These are phyloP conservation scores for Fusarium beomiforme DNA, from an alignment of 2,329 filamentous ascomycete species.

Conservation along the genomic window DNA sequence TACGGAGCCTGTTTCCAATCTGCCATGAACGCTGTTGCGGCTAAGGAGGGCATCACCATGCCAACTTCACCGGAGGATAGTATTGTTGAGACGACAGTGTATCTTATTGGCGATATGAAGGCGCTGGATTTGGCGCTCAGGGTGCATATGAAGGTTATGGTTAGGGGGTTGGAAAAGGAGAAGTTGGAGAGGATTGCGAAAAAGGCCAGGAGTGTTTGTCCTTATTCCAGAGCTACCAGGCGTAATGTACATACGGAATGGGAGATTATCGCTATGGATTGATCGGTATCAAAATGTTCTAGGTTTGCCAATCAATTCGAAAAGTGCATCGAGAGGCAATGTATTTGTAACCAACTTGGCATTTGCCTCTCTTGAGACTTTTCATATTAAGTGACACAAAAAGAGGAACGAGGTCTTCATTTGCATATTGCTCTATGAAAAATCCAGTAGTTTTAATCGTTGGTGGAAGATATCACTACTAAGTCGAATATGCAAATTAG, in stretches of 20 bases:
- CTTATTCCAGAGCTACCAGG: conserved; percentile 3
- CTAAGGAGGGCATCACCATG: conserved; percentile 8
- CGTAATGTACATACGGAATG: conserved; percentile 4
- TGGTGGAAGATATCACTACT: no score
- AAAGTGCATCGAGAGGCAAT: no score
- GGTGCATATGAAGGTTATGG: conserved; percentile 21
- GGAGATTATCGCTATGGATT: conserved; percentile 3
- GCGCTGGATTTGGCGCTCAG: conserved; percentile 6
- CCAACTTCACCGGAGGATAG: conserved; percentile 10
- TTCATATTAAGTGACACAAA: no score
- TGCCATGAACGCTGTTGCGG: conserved; percentile 17
- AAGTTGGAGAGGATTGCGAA: conserved; percentile 1
- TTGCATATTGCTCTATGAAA: no score
- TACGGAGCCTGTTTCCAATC: conserved; percentile 25
- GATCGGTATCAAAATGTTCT: accelerated
- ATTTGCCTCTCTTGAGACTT: no score
- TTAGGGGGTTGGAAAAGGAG: background rate
- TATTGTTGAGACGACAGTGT: conserved; percentile 16
- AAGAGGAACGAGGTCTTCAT: no score
- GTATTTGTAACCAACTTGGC: no score
- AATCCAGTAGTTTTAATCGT: no score
- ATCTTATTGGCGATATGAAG: conserved; percentile 20
- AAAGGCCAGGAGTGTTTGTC: conserved; percentile 5
- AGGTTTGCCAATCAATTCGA: no score
- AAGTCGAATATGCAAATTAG: no score